Percentiles rank a stretch among this genome's conserved stretches.
phyloP scores from a whole-genome alignment of 495 filamentous ascomycete genomes.

The Podospora tetraspora region DNA sequence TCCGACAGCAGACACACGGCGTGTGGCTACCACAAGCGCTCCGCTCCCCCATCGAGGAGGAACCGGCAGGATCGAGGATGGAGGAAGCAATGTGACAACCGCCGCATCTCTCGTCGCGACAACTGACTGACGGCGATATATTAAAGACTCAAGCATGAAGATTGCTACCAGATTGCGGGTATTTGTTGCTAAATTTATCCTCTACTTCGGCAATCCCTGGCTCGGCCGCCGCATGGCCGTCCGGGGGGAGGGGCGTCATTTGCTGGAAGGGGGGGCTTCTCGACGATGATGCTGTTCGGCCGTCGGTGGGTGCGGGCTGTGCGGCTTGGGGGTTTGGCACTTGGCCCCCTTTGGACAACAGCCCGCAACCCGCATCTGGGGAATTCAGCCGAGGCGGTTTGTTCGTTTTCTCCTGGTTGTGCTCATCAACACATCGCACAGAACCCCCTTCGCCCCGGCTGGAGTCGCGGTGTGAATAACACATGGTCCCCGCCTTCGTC shows the following conservation, averaged over 20 bases:
- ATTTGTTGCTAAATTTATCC: slow-evolving; percentile 19
- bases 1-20: not conserved
- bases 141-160: slow-evolving; percentile 14
- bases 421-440: not conserved
- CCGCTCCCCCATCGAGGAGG: not conserved
- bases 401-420: not conserved
- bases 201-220: slow-evolving; percentile 11
- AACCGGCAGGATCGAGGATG: slow-evolving; percentile 1
- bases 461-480: not conserved
- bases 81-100: not conserved
- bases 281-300: not conserved
- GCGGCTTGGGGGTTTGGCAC: not conserved
- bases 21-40: slow-evolving; percentile 12
- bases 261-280: slow-evolving; percentile 2
- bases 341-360: not conserved
- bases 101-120: not conserved
- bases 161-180: slow-evolving; percentile 15
- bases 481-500: not conserved
- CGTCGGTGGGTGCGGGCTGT: not conserved
- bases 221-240: slow-evolving; percentile 5
- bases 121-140: slow-evolving; percentile 5
- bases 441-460: not conserved
- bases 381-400: slow-evolving; percentile 1
- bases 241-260: slow-evolving; percentile 9
- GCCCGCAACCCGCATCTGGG: not conserved